Evolutionary conservation across 768 basidiomycete genomes (phyloP), one percentile per base, ranked within the genome.

Genomic region (Lactarius quietus): DNA sequence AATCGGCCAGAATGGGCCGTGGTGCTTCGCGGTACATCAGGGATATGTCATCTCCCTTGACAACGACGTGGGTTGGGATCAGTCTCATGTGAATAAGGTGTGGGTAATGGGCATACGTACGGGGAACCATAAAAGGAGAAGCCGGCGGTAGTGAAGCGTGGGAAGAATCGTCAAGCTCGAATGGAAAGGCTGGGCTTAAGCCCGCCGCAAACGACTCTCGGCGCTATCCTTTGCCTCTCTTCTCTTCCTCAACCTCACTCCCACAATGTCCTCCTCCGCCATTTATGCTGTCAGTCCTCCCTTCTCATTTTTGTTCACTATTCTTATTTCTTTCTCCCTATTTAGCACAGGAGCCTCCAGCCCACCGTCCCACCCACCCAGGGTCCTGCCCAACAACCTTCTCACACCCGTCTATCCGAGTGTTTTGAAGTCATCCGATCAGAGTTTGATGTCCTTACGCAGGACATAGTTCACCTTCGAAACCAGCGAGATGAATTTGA

Each of bases 401-500:
- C 69, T 45, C 76, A 80, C 38, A 73, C 69, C 31, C 78, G 91
- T 56, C 78, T 95, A 67, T 85, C 84, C 60, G 93, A 95, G 63
- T 83, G 88, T 28, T 84, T 98, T 67, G 94, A 95, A 54, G 79
- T 81, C 64, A 87, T 97, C 71, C 83, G 88, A 68, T 84, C 86
- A 61, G 95, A 98, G 78, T 95, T 93, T 72, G 94, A 97, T 58
- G 78, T 78, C 62, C 78, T 95, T 65, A 77, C 84, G 10, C 78
- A 81, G 55, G 94, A 97, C 72, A 77, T 90, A 57, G 79, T 76
- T n/a, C 72, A 83, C 12, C 80, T 90, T 70, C 84, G 92, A 62
- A 81, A 78, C 35, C 92, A 96, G 77, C 80, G 92, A 57, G 95
- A 97, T 70, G 96, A 98, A 63, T 91, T 87, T 73, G 95, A 98